Evolutionary conservation across 2,329 filamentous ascomycete species (phyloP).

Genomic region (Exophiala oligosperma): DNA sequence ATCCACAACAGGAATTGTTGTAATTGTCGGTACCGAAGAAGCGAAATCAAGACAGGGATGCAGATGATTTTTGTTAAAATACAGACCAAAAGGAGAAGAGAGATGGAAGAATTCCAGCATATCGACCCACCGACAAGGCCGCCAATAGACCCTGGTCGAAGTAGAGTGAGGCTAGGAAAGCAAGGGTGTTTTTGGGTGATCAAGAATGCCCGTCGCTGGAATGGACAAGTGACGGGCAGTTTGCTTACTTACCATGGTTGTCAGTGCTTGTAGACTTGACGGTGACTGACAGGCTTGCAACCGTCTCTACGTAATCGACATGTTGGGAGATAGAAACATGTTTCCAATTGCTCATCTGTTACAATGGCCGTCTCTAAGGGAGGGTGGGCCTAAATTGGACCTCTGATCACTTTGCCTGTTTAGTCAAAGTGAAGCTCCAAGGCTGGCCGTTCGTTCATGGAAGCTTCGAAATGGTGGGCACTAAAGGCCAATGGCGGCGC

Average conservation of each 20-base stretch:
- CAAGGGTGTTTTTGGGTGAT: neutral
- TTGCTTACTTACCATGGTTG: neutral
- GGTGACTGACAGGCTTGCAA: too few species aligned
- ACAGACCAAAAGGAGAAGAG: neutral
- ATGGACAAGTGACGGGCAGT: neutral
- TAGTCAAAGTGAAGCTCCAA: constrained; percentile 8
- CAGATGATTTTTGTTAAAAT: neutral
- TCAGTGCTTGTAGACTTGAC: too few species aligned
- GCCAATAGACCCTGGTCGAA: constrained; percentile 11
- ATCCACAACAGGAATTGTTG: neutral
- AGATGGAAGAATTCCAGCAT: constrained; percentile 19
- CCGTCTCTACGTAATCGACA: too few species aligned
- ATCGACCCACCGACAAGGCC: constrained; percentile 18
- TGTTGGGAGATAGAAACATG: neutral
- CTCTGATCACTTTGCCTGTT: neutral
- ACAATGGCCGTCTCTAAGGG: neutral
- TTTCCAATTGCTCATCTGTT: neutral
- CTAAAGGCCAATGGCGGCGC: constrained; percentile 2
- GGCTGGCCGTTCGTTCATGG: neutral
- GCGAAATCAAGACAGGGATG: constrained; percentile 16
- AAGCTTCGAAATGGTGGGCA: constrained; percentile 1
- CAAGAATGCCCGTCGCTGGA: neutral
- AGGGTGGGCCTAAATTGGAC: neutral
- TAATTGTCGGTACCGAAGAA: constrained; percentile 9
- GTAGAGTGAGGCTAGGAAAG: neutral